Percentiles rank a stretch among this genome's conserved stretches.
These are phyloP conservation scores for Thelonectria rubi DNA, from an alignment of 2,329 filamentous ascomycete species.

Conservation along the genomic window DNA sequence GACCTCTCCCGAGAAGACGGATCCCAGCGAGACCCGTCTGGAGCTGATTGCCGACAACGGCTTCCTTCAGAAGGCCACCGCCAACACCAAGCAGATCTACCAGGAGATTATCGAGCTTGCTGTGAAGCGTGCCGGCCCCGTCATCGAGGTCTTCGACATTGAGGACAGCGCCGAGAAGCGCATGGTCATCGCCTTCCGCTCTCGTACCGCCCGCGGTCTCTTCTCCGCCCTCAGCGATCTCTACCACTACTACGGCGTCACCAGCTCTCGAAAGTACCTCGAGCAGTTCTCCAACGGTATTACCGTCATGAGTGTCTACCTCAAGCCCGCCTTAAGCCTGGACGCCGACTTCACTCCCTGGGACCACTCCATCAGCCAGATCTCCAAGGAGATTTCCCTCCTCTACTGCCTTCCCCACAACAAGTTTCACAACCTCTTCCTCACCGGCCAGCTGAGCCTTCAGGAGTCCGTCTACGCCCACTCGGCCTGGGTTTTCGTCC, in stretches of 20 bases:
- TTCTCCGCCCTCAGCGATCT: conserved; percentile 96
- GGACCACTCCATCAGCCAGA: conserved; percentile 95
- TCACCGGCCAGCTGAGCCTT: conserved; percentile 83
- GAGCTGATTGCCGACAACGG: conserved; percentile 92
- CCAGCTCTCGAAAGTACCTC: conserved; percentile 95
- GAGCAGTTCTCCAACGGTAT: conserved; percentile 99
- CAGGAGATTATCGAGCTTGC: conserved; percentile 90
- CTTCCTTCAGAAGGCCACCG: conserved; percentile 94
- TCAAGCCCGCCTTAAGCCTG: conserved; percentile 74
- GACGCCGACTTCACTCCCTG: conserved; percentile 76
- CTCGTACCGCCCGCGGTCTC: conserved; percentile 88
- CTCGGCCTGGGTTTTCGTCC: conserved; percentile 96
- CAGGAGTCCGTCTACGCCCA: conserved; percentile 98
- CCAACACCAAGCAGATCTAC: conserved; percentile 96
- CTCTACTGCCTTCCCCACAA: conserved; percentile 98
- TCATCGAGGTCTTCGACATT: conserved; percentile 98
- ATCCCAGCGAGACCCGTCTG: conserved; percentile 83
- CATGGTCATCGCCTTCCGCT: conserved; percentile 92
- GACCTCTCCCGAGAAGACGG: conserved; percentile 74
- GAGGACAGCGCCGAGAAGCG: conserved; percentile 92
- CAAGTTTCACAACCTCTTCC: conserved; percentile 92
- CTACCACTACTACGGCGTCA: conserved; percentile 98
- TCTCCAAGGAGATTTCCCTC: conserved; percentile 97
- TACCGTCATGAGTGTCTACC: conserved; percentile 94
- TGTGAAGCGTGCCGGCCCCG: conserved; percentile 85